Percentiles rank a stretch among this genome's conserved stretches.
phyloP scores from a whole-genome alignment of 1,284 basidiomycete species.

The Ustilago esculenta region DNA sequence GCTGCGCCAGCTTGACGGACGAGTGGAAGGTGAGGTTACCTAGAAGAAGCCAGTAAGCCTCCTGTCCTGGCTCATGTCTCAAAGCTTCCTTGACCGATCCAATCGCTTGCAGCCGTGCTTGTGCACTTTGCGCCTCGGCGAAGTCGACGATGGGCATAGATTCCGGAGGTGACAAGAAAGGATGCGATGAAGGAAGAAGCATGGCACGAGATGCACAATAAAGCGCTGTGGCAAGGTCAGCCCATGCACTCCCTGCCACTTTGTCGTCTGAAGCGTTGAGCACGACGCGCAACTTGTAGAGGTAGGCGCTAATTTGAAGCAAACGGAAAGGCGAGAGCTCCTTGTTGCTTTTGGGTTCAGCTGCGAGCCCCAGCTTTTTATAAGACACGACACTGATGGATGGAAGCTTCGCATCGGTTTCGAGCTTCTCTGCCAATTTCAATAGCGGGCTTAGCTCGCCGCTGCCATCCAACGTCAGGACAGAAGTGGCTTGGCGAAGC shows the following conservation, averaged over 20 bases:
- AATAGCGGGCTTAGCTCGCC: slow-evolving; percentile 28
- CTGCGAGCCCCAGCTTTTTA: slow-evolving; percentile 9
- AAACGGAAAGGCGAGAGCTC: slow-evolving; percentile 16
- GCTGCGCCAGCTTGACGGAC: slow-evolving; percentile 81
- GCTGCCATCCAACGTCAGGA: slow-evolving; percentile 7
- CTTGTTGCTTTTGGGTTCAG: not conserved
- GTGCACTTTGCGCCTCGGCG: slow-evolving; percentile 62
- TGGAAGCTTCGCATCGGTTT: slow-evolving; percentile 53
- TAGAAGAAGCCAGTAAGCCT: slow-evolving; percentile 82
- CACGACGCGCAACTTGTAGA: slow-evolving; percentile 61
- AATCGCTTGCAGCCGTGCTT: slow-evolving; percentile 73
- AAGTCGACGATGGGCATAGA: slow-evolving; percentile 68
- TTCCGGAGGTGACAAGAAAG: slow-evolving; percentile 68
- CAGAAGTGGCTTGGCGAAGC: not conserved
- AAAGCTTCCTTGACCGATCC: slow-evolving; percentile 79
- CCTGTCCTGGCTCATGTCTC: slow-evolving; percentile 78
- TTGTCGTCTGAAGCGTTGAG: slow-evolving; percentile 53
- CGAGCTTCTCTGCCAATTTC: slow-evolving; percentile 35
- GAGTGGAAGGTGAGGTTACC: slow-evolving; percentile 79
- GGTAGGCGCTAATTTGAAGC: slow-evolving; percentile 39
- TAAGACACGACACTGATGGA: slow-evolving; percentile 44
- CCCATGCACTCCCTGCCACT: slow-evolving; percentile 58
- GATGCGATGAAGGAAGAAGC: slow-evolving; percentile 26
- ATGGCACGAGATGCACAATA: slow-evolving; percentile 34
- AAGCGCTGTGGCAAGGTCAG: slow-evolving; percentile 58